These are phyloP conservation scores for Magnaporthales sp. DNA, from an alignment of 2,329 filamentous ascomycete genomes.

Conservation along the genomic window DNA sequence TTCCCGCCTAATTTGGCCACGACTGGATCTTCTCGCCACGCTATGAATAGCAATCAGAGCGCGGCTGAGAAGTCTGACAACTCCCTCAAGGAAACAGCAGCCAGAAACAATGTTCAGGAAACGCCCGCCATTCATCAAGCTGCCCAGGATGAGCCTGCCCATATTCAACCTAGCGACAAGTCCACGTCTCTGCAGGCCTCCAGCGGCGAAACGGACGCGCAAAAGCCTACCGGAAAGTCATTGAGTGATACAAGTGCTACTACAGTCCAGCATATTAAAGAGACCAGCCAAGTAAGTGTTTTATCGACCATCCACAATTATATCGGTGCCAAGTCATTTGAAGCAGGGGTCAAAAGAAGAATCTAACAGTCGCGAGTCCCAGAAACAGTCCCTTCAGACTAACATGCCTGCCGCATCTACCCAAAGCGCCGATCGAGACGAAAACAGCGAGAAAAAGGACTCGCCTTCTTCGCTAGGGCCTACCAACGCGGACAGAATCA, in stretches of 20 bases:
- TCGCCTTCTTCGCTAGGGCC: neutral
- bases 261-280: neutral
- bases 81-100: neutral
- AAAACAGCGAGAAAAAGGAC: neutral
- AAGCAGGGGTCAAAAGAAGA: neutral
- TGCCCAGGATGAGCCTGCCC: neutral
- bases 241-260: neutral
- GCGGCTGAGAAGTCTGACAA: too few species aligned
- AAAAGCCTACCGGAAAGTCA: neutral
- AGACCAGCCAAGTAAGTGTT: neutral
- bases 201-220: neutral
- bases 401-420: neutral
- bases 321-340: neutral
- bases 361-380: neutral
- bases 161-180: neutral
- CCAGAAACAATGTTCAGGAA: neutral
- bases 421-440: neutral
- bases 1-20: neutral
- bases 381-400: neutral
- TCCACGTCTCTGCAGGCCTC: too few species aligned
- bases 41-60: neutral
- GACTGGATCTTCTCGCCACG: neutral
- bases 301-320: neutral
- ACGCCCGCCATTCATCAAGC: neutral
- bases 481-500: neutral